phyloP scores from a whole-genome alignment of 257 asterid genomes.

The Solanum habrochaites region DNA sequence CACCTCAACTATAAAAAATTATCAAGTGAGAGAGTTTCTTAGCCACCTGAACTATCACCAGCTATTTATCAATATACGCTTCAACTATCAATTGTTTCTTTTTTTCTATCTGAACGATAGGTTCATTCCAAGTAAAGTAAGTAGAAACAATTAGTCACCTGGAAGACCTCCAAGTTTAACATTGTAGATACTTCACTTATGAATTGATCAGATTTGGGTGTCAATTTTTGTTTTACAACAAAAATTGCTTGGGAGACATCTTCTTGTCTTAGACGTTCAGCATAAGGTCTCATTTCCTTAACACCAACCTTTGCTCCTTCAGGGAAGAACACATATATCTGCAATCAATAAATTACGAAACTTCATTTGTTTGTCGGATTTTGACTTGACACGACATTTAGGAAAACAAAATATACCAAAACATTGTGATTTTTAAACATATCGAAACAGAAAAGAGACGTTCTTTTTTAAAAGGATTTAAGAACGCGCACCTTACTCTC shows the following conservation, averaged over 20 bases:
- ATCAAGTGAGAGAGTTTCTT: neutral
- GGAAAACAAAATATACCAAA: neutral
- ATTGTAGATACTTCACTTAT: slow-evolving; percentile 54
- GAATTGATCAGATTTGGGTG: slow-evolving; percentile 45
- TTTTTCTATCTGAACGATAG: no score
- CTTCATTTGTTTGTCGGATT: neutral
- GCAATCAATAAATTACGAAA: neutral
- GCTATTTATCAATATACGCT: neutral
- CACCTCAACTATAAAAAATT: neutral
- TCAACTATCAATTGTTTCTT: neutral
- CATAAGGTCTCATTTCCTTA: slow-evolving; percentile 55
- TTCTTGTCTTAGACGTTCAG: slow-evolving; percentile 61
- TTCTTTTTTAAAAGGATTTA: neutral
- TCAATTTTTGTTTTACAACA: slow-evolving; percentile 71
- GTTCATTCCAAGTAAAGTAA: neutral
- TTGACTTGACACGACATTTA: neutral
- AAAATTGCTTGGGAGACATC: slow-evolving; percentile 54
- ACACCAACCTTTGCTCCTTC: slow-evolving; percentile 76
- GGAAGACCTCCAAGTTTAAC: slow-evolving; percentile 70
- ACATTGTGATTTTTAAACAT: neutral
- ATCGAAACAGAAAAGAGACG: neutral
- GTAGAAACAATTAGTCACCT: slow-evolving; percentile 19
- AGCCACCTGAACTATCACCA: neutral
- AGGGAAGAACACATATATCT: slow-evolving; percentile 84
- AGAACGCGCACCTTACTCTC: slow-evolving; percentile 32